Evolutionary conservation across 2,329 filamentous ascomycete genomes (phyloP), one percentile per base, ranked within the genome.

Genomic region (Fusarium brevicatenulatum): DNA sequence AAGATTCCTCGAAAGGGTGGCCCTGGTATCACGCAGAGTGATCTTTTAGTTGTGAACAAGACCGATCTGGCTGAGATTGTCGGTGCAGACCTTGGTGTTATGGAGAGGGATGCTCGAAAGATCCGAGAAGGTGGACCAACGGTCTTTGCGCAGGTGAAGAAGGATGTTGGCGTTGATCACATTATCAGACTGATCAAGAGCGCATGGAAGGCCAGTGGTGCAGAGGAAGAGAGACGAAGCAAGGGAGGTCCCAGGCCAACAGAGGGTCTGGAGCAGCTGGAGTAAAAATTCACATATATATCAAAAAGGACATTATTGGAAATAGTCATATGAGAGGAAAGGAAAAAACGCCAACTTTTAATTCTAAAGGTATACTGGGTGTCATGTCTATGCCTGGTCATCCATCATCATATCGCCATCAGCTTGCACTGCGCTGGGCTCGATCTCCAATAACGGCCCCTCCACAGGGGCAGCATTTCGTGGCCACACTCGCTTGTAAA

Each of bases 81-180:
- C 30, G 96, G 96, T 19, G 96, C 96, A 0, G 96, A 98, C 82
- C 81, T 99, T 75, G 88, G 84, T 25, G 94, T 99, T 47, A 99
- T 99, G 96, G 96, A 98, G 85, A 86, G 95, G 64, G 96, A 98
- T 83, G 93, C 95, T 19, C 88, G 94, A 77, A 95, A 95, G 88
- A 99, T 99, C 90, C 89, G 96, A 57, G 95, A 98, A 83, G 95
- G 95, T 5, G 96, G 96, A 0, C 96, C 96, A 9, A 98, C 95
- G 0, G 93, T 99, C 7, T 98, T 98, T 80, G 95, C 95, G 1
- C 94, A 97, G 85, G 95, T 99, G n/a, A 99, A 98, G 90, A 92
- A 95, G 83, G 91, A 91, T 4, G 92, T 95, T 68, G 94, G 91
- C 4, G 90, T 98, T 12, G 89, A 95, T 69, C 92, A 96, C 80